phyloP scores from a whole-genome alignment of 164 flowering plant genomes.

The Aristolochia fimbriata region DNA sequence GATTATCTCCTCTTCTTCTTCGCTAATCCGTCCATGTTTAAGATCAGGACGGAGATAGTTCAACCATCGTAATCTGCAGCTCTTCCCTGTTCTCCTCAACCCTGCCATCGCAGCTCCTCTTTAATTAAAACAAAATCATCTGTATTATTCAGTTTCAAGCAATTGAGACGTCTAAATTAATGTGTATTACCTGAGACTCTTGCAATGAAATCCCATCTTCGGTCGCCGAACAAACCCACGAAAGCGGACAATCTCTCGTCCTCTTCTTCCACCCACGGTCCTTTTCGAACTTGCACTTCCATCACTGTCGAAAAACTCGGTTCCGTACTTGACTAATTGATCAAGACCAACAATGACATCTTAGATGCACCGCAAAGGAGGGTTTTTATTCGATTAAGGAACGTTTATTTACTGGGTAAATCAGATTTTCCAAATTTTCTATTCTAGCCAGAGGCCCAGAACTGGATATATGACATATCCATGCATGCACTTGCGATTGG shows the following conservation, averaged over 20 bases:
- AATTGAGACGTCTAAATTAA: neutral
- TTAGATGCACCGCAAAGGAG: no score
- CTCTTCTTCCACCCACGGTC: constrained; percentile 71
- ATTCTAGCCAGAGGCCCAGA: no score
- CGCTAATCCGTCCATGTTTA: constrained; percentile 43
- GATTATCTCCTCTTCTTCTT: constrained; percentile 41
- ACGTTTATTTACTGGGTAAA: no score
- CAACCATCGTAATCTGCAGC: constrained; percentile 76
- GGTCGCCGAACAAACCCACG: constrained; percentile 40
- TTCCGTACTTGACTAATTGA: no score
- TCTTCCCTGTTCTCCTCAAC: constrained; percentile 69
- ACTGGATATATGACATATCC: no score
- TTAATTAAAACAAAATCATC: no score
- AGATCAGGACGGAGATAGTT: constrained; percentile 64
- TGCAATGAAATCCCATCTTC: constrained; percentile 61
- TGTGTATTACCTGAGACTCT: constrained; percentile 43
- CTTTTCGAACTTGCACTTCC: constrained; percentile 28
- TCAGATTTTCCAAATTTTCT: no score
- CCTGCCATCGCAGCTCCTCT: constrained; percentile 21
- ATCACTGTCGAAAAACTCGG: neutral
- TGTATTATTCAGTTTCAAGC: neutral
- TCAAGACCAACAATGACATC: no score
- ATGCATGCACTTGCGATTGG: no score
- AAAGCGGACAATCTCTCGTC: constrained; percentile 33
- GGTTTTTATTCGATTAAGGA: no score